Conservation (phyloP, 768 basidiomycete species). For the Tricholoma saponaceum region DNA sequence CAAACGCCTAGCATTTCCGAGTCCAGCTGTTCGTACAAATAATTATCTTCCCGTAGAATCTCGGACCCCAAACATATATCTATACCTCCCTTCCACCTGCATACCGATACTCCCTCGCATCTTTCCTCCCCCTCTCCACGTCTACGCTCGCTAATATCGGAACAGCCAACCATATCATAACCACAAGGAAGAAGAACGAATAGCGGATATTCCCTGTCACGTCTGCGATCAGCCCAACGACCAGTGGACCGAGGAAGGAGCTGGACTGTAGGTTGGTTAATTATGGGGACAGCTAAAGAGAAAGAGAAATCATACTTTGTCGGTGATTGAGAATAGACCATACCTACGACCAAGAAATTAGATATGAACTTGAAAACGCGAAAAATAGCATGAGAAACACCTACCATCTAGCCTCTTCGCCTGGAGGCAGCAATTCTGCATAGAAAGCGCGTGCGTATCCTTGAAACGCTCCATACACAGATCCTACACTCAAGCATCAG, state of each 20-base stretch:
- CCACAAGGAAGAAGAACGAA: slow-evolving; percentile 82
- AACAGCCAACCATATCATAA: slow-evolving; percentile 77
- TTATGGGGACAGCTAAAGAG: slow-evolving; percentile 7
- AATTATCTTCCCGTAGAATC: too few species aligned
- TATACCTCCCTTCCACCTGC: background rate
- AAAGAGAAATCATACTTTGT: slow-evolving; percentile 57
- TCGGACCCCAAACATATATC: too few species aligned
- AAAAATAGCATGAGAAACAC: slow-evolving; percentile 11
- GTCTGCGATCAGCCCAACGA: slow-evolving; percentile 87
- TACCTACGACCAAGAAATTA: slow-evolving; percentile 32
- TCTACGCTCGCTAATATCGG: slow-evolving; percentile 73
- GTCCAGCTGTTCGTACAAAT: too few species aligned
- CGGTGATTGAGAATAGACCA: slow-evolving; percentile 85
- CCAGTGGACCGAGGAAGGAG: slow-evolving; percentile 86
- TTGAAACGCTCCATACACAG: slow-evolving; percentile 88
- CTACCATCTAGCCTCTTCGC: slow-evolving; percentile 88
- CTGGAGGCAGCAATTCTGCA: slow-evolving; percentile 79
- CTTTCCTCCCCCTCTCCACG: slow-evolving; percentile 57
- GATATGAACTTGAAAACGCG: background rate
- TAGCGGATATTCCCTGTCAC: slow-evolving; percentile 88
- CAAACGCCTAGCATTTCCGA: too few species aligned
- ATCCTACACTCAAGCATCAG: slow-evolving; percentile 31
- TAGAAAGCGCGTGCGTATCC: slow-evolving; percentile 86
- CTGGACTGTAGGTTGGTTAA: slow-evolving; percentile 52
- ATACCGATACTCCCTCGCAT: slow-evolving; percentile 40